A percentile compares a stretch with the other conserved stretches of the same genome.
phyloP scores from a whole-genome alignment of 352 stramenopile species.

The Phytopythium aichiense region DNA sequence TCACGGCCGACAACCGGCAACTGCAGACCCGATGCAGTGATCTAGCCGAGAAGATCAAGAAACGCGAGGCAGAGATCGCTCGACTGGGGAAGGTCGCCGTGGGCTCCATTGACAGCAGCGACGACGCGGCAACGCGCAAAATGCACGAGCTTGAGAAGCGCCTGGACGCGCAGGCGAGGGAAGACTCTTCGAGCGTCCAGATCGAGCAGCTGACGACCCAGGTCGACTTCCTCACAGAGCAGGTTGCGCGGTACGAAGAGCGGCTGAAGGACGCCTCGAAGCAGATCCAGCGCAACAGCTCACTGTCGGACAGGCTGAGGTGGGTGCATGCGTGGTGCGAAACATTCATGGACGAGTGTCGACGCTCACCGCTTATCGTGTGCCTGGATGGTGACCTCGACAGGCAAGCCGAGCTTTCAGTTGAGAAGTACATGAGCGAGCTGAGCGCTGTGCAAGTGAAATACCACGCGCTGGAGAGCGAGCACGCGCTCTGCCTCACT shows the following conservation, averaged over 20 bases:
- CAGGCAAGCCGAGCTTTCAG: slow-evolving; percentile 42
- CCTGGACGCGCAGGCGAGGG: slow-evolving; percentile 22
- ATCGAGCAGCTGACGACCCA: slow-evolving; percentile 67
- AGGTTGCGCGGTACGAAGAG: slow-evolving; percentile 80
- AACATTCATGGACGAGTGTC: neutral
- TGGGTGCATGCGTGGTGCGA: slow-evolving; percentile 9
- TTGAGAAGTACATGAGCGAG: slow-evolving; percentile 49
- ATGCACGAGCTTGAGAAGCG: slow-evolving; percentile 30
- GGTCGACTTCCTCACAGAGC: slow-evolving; percentile 73
- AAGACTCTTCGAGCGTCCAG: slow-evolving; percentile 52
- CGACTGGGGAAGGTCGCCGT: slow-evolving; percentile 50
- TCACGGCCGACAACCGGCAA: slow-evolving; percentile 45
- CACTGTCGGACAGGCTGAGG: slow-evolving; percentile 52
- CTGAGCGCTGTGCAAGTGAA: slow-evolving; percentile 40
- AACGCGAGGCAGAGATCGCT: slow-evolving; percentile 69
- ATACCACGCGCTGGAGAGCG: slow-evolving; percentile 47
- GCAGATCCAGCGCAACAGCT: slow-evolving; percentile 35
- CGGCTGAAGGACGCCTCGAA: slow-evolving; percentile 58
- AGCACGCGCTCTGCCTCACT: slow-evolving; percentile 25
- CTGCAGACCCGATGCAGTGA: slow-evolving; percentile 30
- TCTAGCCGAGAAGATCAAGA: slow-evolving; percentile 48
- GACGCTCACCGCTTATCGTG: neutral
- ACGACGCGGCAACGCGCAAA: slow-evolving; percentile 19
- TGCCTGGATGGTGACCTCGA: neutral
- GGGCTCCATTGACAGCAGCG: slow-evolving; percentile 20